These are phyloP conservation scores for Amanita rimosa DNA, from an alignment of 768 basidiomycete species.

Conservation along the genomic window DNA sequence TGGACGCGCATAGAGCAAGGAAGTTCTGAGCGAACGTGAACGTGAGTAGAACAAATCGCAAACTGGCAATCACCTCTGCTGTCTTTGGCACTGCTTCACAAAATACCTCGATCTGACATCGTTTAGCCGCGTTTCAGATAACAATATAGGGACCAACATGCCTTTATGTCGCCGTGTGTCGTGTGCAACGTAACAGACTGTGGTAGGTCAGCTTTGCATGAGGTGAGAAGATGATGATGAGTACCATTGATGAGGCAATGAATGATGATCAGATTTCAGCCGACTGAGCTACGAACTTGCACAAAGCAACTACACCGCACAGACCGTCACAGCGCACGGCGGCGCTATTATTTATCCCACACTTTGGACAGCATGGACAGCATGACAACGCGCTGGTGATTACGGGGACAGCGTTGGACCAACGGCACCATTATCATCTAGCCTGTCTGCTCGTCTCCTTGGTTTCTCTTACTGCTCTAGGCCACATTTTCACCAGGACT, in stretches of 20 bases:
- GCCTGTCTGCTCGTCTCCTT: constrained; percentile 25
- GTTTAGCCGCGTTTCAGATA: neutral
- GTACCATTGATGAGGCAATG: no score
- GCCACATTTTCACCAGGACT: no score
- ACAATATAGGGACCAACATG: neutral
- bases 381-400: no score
- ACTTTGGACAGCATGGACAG: no score
- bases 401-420: no score
- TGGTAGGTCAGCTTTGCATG: neutral
- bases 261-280: no score
- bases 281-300: no score
- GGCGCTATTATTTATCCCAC: no score
- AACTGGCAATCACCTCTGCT: constrained; percentile 56
- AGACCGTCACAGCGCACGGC: no score
- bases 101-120: constrained; percentile 79
- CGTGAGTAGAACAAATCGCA: constrained; percentile 7
- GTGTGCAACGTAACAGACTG: constrained; percentile 95
- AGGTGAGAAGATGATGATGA: neutral
- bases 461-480: no score
- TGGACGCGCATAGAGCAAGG: constrained; percentile 84
- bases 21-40: constrained; percentile 59
- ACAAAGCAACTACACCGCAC: no score
- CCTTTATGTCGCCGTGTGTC: constrained; percentile 91
- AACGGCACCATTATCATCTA: constrained; percentile 76
- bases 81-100: constrained; percentile 95